Evolutionary conservation across 768 basidiomycete genomes (phyloP).

Genomic region (Tricholoma furcatifolium): DNA sequence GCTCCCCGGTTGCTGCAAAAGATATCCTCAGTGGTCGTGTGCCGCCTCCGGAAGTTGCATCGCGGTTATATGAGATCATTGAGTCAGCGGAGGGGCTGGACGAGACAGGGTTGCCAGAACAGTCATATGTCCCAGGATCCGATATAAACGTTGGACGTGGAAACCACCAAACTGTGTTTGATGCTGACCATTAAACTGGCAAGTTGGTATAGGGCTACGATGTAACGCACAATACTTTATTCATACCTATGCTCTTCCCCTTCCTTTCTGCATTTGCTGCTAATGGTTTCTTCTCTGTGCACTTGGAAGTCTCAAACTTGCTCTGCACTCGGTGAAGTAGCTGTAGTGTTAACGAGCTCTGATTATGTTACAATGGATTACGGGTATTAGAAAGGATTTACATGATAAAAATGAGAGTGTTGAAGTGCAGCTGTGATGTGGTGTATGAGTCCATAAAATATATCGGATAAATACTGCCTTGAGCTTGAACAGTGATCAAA

Average conservation of each 20-base stretch:
- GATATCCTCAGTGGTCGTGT: constrained; percentile 94
- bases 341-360: background rate
- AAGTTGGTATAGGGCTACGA: too few species aligned
- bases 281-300: constrained; percentile 4
- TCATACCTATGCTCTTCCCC: background rate
- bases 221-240: background rate
- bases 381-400: constrained; percentile 5
- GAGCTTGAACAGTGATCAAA: constrained; percentile 30
- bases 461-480: background rate
- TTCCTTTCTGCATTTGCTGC: background rate
- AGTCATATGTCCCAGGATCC: constrained; percentile 74
- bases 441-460: background rate
- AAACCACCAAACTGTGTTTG: constrained; percentile 68
- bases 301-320: background rate
- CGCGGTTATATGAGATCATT: constrained; percentile 90
- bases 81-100: constrained; percentile 95
- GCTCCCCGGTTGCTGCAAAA: constrained; percentile 81
- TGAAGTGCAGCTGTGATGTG: background rate
- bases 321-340: background rate
- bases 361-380: constrained; percentile 9
- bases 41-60: constrained; percentile 96
- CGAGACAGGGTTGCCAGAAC: constrained; percentile 75
- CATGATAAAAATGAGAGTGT: background rate
- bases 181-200: constrained; percentile 55
- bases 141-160: constrained; percentile 43